These are phyloP conservation scores for Helotiales sp. DNA, from an alignment of 2,329 filamentous ascomycete genomes.

Conservation along the genomic window DNA sequence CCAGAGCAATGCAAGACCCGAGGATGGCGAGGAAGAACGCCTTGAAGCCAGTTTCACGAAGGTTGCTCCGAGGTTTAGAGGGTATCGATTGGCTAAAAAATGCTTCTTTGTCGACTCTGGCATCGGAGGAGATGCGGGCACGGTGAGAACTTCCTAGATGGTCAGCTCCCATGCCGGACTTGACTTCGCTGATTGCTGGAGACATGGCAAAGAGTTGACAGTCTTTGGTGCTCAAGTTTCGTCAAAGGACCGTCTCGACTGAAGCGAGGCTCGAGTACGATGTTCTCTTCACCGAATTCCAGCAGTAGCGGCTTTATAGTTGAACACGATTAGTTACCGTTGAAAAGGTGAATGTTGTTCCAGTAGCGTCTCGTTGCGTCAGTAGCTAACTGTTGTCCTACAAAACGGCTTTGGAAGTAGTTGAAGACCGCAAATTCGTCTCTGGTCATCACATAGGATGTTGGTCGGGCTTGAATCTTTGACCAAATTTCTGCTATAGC, in stretches of 20 bases:
- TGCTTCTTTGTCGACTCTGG: neutral
- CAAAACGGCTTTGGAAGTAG: slow-evolving; percentile 71
- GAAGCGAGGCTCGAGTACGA: neutral
- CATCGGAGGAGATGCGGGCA: neutral
- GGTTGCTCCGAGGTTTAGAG: neutral
- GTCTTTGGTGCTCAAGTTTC: neutral
- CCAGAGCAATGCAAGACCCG: slow-evolving; percentile 10
- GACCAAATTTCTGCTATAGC: slow-evolving; percentile 66
- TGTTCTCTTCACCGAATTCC: neutral
- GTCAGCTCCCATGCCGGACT: neutral
- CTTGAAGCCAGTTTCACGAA: neutral
- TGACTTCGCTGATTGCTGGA: neutral
- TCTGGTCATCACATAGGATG: slow-evolving; percentile 70
- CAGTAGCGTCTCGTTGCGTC: slow-evolving; percentile 53
- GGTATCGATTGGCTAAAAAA: neutral
- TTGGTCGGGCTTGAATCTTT: slow-evolving; percentile 63
- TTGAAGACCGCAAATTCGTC: slow-evolving; percentile 88
- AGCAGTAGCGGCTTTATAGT: too few species aligned
- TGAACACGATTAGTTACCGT: slow-evolving; percentile 9
- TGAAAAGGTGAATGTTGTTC: slow-evolving; percentile 40
- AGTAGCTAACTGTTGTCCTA: slow-evolving; percentile 49
- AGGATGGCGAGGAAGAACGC: neutral
- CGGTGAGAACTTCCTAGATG: neutral
- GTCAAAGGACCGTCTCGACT: neutral
- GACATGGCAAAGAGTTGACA: neutral